A percentile compares a stretch with the other conserved stretches of the same genome.
These are phyloP conservation scores for Torulaspora globosa DNA, from an alignment of 1,139 yeast species.

Conservation along the genomic window DNA sequence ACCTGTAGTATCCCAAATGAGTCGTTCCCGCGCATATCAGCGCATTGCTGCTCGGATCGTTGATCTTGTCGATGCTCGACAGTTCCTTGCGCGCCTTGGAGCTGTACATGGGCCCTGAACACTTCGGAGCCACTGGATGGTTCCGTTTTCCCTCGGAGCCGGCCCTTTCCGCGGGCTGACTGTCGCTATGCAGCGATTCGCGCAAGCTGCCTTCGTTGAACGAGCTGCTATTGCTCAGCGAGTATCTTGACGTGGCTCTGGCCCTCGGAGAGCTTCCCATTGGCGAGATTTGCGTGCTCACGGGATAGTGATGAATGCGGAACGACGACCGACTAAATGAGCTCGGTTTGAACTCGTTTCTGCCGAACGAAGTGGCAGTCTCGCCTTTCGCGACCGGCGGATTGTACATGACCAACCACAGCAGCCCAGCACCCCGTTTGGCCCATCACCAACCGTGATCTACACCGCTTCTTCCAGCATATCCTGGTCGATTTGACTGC, in stretches of 20 bases:
- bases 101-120: slow-evolving; percentile 25
- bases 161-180: background rate
- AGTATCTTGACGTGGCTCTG: slow-evolving; percentile 16
- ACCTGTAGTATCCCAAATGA: slow-evolving; percentile 33
- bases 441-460: background rate
- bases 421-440: background rate
- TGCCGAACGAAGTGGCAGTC: slow-evolving; percentile 12
- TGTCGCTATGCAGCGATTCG: slow-evolving; percentile 7
- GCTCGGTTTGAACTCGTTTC: slow-evolving; percentile 14
- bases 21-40: slow-evolving; percentile 36
- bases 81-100: slow-evolving; percentile 26
- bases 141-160: slow-evolving; percentile 3
- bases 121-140: slow-evolving; percentile 12
- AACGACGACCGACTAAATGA: slow-evolving; percentile 15
- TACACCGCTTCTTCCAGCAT: background rate
- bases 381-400: slow-evolving; percentile 12
- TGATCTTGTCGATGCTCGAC: slow-evolving; percentile 35
- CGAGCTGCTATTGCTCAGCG: slow-evolving; percentile 15
- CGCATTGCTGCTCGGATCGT: slow-evolving; percentile 26
- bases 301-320: slow-evolving; percentile 17
- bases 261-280: slow-evolving; percentile 18
- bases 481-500: background rate
- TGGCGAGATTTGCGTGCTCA: slow-evolving; percentile 11
- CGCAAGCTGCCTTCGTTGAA: slow-evolving; percentile 15
- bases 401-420: slow-evolving; percentile 6